Evolutionary conservation across 2,329 filamentous ascomycete species (phyloP), one percentile per base, ranked within the genome.

Genomic region (Trichoderma sp.): DNA sequence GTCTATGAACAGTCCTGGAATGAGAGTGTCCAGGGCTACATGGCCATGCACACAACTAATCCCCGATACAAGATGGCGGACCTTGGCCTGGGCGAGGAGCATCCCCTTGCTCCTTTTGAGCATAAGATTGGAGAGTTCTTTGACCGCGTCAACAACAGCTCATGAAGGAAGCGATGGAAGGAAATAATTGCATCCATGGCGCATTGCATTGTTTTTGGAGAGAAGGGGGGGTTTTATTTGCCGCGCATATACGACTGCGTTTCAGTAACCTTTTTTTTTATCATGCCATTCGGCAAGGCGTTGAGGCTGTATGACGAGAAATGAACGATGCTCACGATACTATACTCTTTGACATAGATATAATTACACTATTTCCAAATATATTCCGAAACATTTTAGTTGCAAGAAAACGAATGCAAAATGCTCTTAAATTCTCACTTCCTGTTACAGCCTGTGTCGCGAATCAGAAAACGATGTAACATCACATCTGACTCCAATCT

Each of bases 31-130:
- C 47, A 30, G 34, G 64, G 64, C 20, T 67, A 67, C 47, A 55
- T 67, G 64, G 47, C 50, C 7, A 67, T 67, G 64, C 64, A 67
- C 64, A 67, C 64, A 11, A 67, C 64, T 36, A 67, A 67, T 15
- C 47, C 64, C 13, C 47, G 64, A 57, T 67, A 67, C 32, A 67
- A 57, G 32, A 8, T 67, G 1, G 8, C 11, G 8, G 64, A 67
- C 20, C 15, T 67, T 15, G 50, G 50, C 20, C 20, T 67, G 30
- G 47, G 32, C 8, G 64, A 67, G 32, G 64, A 67, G 3, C 64
- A 67, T 20, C 64, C 64, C 50, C 64, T 67, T 15, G 47, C 47
- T 23, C 64, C 64, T 3, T 67, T 57, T 57, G 64, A 67, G 64
- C 30, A 67, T 15, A 67, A 67, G 64, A 67, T 57, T 39, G 64